phyloP scores from a whole-genome alignment of 2,329 filamentous ascomycete genomes.

The Epichloe sibirici region DNA sequence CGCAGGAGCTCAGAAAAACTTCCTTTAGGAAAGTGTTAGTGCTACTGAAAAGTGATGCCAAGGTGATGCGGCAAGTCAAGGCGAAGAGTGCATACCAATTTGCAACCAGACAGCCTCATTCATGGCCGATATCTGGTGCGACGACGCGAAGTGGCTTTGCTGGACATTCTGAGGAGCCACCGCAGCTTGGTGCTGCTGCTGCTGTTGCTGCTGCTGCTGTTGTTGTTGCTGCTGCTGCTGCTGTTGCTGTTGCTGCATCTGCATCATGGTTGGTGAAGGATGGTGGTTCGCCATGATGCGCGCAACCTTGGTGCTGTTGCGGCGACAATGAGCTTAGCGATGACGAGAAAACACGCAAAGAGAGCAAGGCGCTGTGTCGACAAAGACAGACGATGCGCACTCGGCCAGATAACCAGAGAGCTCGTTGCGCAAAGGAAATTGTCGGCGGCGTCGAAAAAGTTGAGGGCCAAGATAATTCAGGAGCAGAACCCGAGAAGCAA shows the following conservation, averaged over 20 bases:
- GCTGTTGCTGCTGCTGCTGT: slow-evolving; percentile 33
- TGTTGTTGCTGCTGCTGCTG: slow-evolving; percentile 35
- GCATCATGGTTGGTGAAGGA: slow-evolving; percentile 69
- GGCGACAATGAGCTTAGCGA: background rate
- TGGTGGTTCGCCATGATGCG: slow-evolving; percentile 62
- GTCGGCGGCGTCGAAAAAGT: background rate
- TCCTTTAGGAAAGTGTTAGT: slow-evolving; percentile 36
- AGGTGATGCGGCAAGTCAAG: background rate
- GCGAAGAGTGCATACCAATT: slow-evolving; percentile 53
- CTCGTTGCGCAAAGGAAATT: background rate
- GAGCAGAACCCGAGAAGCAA: slow-evolving; percentile 1
- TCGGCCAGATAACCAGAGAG: background rate
- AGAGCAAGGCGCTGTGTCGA: background rate
- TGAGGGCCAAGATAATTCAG: background rate
- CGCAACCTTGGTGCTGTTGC: background rate
- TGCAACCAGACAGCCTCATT: slow-evolving; percentile 90
- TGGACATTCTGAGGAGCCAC: slow-evolving; percentile 44
- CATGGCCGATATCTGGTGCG: slow-evolving; percentile 62
- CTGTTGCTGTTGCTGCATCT: slow-evolving; percentile 39
- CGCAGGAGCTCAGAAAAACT: slow-evolving; percentile 78
- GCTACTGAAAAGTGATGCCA: background rate
- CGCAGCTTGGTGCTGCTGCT: slow-evolving; percentile 42
- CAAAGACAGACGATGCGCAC: background rate
- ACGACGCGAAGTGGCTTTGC: slow-evolving; percentile 47
- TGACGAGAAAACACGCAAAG: background rate